Conservation (phyloP, 2,329 filamentous ascomycete genomes). For the Diaporthe batatas region DNA sequence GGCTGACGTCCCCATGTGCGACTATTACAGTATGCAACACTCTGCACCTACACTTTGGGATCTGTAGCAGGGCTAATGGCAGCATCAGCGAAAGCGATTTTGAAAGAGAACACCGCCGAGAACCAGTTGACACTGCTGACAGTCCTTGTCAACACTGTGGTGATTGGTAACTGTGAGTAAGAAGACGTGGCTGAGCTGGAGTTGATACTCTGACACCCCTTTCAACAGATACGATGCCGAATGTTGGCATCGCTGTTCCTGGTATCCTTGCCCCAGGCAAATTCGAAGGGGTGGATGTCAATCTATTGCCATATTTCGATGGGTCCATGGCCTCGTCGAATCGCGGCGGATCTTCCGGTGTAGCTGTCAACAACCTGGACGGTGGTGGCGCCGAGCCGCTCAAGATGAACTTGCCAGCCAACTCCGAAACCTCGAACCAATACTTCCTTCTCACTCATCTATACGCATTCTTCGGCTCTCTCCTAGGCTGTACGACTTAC, state of each 20-base stretch:
- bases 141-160: slow-evolving; percentile 72
- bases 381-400: slow-evolving; percentile 69
- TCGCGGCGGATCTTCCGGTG: slow-evolving; percentile 58
- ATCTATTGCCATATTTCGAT: slow-evolving; percentile 71
- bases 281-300: slow-evolving; percentile 64
- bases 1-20: slow-evolving; percentile 66
- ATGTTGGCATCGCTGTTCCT: slow-evolving; percentile 65
- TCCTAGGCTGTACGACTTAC: slow-evolving; percentile 68
- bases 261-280: slow-evolving; percentile 68
- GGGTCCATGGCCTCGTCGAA: slow-evolving; percentile 68
- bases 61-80: no score
- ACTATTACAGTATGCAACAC: slow-evolving; percentile 65
- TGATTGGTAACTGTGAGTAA: slow-evolving; percentile 70
- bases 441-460: slow-evolving; percentile 72
- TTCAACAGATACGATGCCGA: slow-evolving; percentile 63
- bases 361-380: slow-evolving; percentile 72
- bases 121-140: slow-evolving; percentile 70
- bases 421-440: slow-evolving; percentile 65
- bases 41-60: no score
- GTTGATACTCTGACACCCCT: neutral
- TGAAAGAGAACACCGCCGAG: slow-evolving; percentile 69
- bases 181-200: slow-evolving; percentile 4
- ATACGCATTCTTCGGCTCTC: slow-evolving; percentile 71
- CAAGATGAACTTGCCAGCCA: slow-evolving; percentile 67
- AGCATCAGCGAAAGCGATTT: slow-evolving; percentile 47